Base-by-base conservation (phyloP, 768 basidiomycete species). In the Serendipita sp. region DNA sequence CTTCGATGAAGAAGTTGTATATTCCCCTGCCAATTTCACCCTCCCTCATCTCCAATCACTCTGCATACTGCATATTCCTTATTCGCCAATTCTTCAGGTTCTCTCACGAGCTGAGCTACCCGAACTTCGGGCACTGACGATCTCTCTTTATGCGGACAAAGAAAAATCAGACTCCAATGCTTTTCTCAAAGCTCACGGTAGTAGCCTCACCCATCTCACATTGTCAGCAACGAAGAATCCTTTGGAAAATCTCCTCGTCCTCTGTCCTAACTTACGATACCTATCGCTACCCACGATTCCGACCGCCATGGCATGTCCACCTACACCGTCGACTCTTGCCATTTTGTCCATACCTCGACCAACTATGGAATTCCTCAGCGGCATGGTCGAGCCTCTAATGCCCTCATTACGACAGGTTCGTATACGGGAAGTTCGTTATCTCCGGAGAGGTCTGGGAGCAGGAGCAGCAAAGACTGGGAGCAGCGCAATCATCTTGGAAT, bases 341-440 rank as follows among this genome's bases (percentile, higher is more conserved):
- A 81, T 87, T 44, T 74, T 91, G 3, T 86, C 86, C 17, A 81
- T 91, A 65, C 86, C 89, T 0, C 78, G 87, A n/a, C 89, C 89
- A 1, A 80, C 74, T 63, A 62, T 75, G 16, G 78, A 82, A 17
- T 83, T 82, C 62, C 83, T 84, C 75, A 68, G 20, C 31, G 24
- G 68, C 11, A 72, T 78, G 3, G 71, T 90, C 48, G 82, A 85
- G 66, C 70, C 71, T 1, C 45, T 62, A 22, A 71, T 90, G 20
- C 85, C 86, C 0, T 68, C 74, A 13, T 75, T 91, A 24, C 69
- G 74, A 43, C 76, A 79, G 5, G 73, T 91, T 20, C 79, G 84
- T 16, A 76, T 78, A 16, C 75, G 86, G 64, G 86, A 89, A 66
- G 78, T 88, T 17, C 81, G 81, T 33, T 90, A 88, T 87, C 71